These are phyloP conservation scores for Mycosphaerella sp. DNA, from an alignment of 2,329 filamentous ascomycete species.

Conservation along the genomic window DNA sequence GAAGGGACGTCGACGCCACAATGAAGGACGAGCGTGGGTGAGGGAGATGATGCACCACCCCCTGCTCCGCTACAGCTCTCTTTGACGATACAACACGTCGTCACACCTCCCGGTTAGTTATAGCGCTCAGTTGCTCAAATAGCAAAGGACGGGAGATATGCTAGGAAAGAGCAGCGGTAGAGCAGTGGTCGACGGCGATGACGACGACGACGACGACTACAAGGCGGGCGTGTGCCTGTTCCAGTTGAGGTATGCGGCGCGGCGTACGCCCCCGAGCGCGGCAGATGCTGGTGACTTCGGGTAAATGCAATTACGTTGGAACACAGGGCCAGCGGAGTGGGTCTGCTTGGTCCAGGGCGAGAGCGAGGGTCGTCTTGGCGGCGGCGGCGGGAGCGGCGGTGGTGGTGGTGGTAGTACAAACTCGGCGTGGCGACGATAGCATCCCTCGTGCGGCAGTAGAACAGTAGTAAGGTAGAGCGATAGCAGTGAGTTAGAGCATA, in stretches of 20 bases:
- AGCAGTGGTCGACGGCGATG: background rate
- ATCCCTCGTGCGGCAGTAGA: too few relatives aligned
- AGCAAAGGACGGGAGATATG: background rate
- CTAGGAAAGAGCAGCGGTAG: background rate
- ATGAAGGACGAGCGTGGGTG: background rate
- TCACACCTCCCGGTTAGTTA: too few relatives aligned
- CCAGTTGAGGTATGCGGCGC: background rate
- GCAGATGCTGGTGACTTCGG: background rate
- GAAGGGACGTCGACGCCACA: constrained; percentile 1
- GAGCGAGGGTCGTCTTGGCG: background rate
- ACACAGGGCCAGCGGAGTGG: background rate
- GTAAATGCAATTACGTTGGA: background rate
- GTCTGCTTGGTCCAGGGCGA: background rate
- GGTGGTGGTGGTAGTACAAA: background rate
- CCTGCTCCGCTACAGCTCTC: too few relatives aligned
- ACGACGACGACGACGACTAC: background rate
- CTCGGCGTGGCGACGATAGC: too few relatives aligned
- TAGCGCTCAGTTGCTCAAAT: too few relatives aligned
- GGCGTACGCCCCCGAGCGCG: background rate
- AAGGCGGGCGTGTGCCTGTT: background rate
- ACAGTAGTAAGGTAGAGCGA: background rate
- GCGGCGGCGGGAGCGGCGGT: too few relatives aligned
- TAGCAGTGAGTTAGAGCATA: too few relatives aligned
- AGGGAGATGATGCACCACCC: background rate
- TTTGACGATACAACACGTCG: too few relatives aligned